Percentiles rank a stretch among this genome's conserved stretches.
phyloP scores from a whole-genome alignment of 306 rosid species.

The Luffa aegyptiaca region DNA sequence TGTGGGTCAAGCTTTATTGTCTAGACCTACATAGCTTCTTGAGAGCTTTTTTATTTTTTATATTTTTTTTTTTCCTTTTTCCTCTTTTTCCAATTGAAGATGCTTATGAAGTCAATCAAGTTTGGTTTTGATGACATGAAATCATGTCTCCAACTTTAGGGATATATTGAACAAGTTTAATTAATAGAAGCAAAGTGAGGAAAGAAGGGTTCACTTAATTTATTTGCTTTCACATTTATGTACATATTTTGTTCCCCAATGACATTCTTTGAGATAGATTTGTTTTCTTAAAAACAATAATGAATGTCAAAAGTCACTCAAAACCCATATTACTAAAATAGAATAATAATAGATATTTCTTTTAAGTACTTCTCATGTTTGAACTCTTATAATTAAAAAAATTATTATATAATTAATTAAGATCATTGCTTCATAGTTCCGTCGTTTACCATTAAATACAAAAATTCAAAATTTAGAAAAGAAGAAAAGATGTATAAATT shows the following conservation, averaged over 20 bases:
- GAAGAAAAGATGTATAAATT: neutral
- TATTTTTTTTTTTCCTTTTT: neutral
- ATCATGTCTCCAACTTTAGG: neutral
- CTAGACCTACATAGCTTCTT: neutral
- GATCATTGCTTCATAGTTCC: neutral
- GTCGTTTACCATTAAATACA: neutral
- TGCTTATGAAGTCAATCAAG: constrained; percentile 1
- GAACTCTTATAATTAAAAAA: neutral
- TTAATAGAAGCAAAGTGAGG: neutral
- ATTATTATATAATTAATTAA: neutral
- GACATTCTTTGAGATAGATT: neutral
- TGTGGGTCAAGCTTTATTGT: neutral
- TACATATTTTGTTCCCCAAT: neutral
- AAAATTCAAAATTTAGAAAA: neutral
- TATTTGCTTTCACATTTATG: neutral
- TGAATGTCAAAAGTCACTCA: neutral
- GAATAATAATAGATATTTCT: neutral
- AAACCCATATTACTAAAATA: neutral
- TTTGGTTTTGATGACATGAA: neutral
- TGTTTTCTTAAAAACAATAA: neutral
- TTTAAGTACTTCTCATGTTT: neutral
- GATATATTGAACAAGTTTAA: neutral
- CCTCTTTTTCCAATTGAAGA: neutral
- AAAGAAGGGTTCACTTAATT: neutral
- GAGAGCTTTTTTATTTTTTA: neutral